Conservation (phyloP, 2,329 filamentous ascomycete species). For the Hirsutella rhossiliensis region DNA sequence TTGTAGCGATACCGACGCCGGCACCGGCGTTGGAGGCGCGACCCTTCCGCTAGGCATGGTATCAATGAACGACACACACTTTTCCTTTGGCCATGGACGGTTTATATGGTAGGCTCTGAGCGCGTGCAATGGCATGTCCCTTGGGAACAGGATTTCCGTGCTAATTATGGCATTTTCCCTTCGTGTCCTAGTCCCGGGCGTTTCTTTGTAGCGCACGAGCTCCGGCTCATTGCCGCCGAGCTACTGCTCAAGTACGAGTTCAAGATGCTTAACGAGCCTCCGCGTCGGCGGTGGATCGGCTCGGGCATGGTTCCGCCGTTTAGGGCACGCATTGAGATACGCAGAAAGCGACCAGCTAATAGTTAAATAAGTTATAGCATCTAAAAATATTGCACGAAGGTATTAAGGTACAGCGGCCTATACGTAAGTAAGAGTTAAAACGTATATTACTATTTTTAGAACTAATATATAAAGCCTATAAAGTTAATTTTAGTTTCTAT, state of each 20-base stretch:
- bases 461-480: no score
- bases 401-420: no score
- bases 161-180: background rate
- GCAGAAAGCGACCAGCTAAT: conserved; percentile 1
- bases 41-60: conserved; percentile 30
- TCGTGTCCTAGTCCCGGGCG: conserved; percentile 29
- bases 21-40: background rate
- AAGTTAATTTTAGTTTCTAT: no score
- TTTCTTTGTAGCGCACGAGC: conserved; percentile 43
- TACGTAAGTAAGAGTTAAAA: no score
- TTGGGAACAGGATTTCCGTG: no score
- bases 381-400: no score
- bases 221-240: conserved; percentile 40
- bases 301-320: conserved; percentile 22
- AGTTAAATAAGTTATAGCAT: background rate
- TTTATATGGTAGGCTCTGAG: conserved; percentile 35
- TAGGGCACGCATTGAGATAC: conserved; percentile 14
- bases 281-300: conserved; percentile 30
- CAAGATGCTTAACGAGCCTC: conserved; percentile 24
- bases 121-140: no score
- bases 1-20: conserved; percentile 17
- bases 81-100: conserved; percentile 45
- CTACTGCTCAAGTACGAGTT: conserved; percentile 41
- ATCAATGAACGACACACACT: conserved; percentile 35
- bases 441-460: no score